Percentiles rank a stretch among this genome's conserved stretches.
Conservation (phyloP, 2,329 filamentous ascomycete genomes). For the Nemania diffusa region DNA sequence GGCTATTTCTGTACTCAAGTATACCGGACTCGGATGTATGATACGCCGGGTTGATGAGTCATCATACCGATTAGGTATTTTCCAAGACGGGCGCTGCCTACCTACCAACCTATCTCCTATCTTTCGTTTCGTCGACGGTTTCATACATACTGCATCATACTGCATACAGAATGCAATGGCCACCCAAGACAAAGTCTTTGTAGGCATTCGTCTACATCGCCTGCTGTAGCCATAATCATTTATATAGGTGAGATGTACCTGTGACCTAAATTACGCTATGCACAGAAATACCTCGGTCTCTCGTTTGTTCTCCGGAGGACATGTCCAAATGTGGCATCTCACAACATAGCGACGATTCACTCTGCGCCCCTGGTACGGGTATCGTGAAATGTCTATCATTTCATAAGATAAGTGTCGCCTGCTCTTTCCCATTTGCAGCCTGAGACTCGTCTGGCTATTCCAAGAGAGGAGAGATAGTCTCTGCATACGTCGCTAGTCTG, state of each 20-base stretch:
- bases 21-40: conserved; percentile 19
- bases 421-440: neutral
- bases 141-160: too few species aligned
- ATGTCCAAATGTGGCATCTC: neutral
- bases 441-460: conserved; percentile 7
- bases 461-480: conserved; percentile 8
- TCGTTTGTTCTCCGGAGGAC: neutral
- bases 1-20: neutral
- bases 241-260: neutral
- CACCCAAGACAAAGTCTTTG: neutral
- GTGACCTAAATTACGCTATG: neutral
- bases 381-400: neutral
- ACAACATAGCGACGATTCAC: neutral
- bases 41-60: conserved; percentile 13
- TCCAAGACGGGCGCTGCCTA: too few species aligned
- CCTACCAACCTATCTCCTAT: too few species aligned
- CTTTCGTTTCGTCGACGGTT: too few species aligned
- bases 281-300: neutral
- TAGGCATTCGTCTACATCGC: neutral
- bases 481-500: neutral
- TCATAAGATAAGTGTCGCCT: conserved; percentile 11
- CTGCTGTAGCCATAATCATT: neutral
- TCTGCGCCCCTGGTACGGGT: neutral
- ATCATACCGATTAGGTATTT: too few species aligned
- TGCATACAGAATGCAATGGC: neutral